Evolutionary conservation across 306 rosid genomes (phyloP).

Genomic region (Fagus crenata): DNA sequence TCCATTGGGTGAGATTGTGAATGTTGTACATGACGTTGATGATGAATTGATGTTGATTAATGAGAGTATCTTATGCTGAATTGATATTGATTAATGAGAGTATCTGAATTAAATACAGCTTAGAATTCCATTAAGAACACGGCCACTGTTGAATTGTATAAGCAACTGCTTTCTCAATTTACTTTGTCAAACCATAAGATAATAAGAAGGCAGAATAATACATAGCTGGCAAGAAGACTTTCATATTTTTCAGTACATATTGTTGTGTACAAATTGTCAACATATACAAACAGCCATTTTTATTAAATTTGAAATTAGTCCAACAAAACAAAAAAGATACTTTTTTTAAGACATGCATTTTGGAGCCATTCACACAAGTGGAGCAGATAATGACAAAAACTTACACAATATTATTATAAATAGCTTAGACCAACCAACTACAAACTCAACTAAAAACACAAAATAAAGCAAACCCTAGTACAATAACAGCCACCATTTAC

Average conservation of each 20-base stretch:
- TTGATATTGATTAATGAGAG: background rate
- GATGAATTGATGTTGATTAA: background rate
- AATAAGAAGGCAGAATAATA: background rate
- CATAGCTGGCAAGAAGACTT: background rate
- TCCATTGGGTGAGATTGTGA: too few species aligned
- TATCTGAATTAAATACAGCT: background rate
- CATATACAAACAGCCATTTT: background rate
- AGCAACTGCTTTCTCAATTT: background rate
- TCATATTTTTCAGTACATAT: background rate
- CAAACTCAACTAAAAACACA: constrained; percentile 17
- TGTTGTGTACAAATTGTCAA: background rate
- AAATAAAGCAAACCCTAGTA: constrained; percentile 4
- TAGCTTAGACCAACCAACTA: constrained; percentile 15
- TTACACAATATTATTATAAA: constrained; percentile 24
- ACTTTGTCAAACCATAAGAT: background rate
- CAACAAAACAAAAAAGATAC: background rate
- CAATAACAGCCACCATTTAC: constrained; percentile 36
- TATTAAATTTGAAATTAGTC: constrained; percentile 13
- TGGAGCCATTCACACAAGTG: background rate
- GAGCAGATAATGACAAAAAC: background rate
- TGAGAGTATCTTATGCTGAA: background rate
- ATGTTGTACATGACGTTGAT: background rate
- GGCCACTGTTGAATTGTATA: background rate
- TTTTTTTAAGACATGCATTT: background rate
- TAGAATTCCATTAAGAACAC: background rate